These are phyloP conservation scores for Isabelozyma pseudorhagii DNA, from an alignment of 805 yeast species.

Conservation along the genomic window DNA sequence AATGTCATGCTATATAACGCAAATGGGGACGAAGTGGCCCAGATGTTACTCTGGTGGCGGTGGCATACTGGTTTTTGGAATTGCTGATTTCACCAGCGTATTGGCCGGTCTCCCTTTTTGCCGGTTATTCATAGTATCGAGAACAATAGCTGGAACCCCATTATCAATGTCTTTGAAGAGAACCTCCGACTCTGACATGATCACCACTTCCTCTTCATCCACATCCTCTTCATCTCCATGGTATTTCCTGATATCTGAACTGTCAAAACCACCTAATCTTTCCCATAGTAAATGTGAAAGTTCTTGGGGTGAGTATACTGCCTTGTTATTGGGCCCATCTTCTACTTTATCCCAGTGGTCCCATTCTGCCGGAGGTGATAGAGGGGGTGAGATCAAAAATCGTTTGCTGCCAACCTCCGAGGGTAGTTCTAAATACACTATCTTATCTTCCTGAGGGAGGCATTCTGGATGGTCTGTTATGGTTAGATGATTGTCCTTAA, in stretches of 20 bases:
- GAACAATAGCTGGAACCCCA: slow-evolving; percentile 40
- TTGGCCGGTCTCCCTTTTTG: slow-evolving; percentile 4
- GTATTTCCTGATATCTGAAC: slow-evolving; percentile 29
- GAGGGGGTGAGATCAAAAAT: slow-evolving; percentile 44
- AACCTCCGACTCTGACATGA: slow-evolving; percentile 26
- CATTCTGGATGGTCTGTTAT: slow-evolving; percentile 2
- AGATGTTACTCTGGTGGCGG: slow-evolving; percentile 13
- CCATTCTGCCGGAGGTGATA: slow-evolving; percentile 45
- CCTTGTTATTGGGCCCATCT: slow-evolving; percentile 36
- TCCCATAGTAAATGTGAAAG: slow-evolving; percentile 44
- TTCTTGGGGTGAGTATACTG: slow-evolving; percentile 36
- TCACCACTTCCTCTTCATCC: not conserved
- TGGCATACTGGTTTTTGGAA: slow-evolving; percentile 34
- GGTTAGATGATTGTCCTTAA: slow-evolving; percentile 28
- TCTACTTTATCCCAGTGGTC: slow-evolving; percentile 39
- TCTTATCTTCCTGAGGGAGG: slow-evolving; percentile 8
- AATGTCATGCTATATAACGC: too few species aligned
- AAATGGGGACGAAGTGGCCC: too few species aligned
- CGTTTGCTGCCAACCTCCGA: slow-evolving; percentile 34
- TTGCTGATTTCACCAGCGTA: slow-evolving; percentile 7
- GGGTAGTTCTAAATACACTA: slow-evolving; percentile 38
- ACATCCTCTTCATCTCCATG: slow-evolving; percentile 7
- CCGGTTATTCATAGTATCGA: slow-evolving; percentile 27
- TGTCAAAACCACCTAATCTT: slow-evolving; percentile 38
- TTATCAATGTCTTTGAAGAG: slow-evolving; percentile 34